Evolutionary conservation across 164 flowering plant genomes (phyloP).

Genomic region (Umbellularia californica): DNA sequence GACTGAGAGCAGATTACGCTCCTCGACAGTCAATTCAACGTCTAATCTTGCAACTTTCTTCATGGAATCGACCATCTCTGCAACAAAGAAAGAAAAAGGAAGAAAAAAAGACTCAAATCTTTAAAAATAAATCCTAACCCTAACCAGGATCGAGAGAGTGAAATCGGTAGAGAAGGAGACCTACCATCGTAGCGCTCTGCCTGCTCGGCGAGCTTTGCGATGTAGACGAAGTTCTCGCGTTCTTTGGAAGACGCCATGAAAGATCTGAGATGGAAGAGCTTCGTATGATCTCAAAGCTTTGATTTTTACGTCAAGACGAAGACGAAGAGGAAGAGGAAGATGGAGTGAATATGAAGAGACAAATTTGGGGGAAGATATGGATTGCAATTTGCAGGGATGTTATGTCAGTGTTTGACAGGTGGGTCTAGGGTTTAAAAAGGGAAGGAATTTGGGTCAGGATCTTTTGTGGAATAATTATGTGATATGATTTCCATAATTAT

Average conservation of each 20-base stretch:
- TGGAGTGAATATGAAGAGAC: background rate
- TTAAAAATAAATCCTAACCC: background rate
- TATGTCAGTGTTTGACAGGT: no score
- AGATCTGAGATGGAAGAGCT: conserved; percentile 4
- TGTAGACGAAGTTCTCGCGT: conserved; percentile 23
- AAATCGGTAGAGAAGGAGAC: background rate
- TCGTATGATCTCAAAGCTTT: background rate
- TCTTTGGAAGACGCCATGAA: conserved; percentile 20
- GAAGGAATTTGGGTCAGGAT: no score
- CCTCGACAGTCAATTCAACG: conserved; percentile 56
- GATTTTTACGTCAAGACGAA: background rate
- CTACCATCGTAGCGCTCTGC: conserved; percentile 30
- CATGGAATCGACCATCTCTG: conserved; percentile 72
- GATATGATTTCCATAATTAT: no score
- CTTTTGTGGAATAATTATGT: no score
- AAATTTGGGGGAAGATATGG: no score
- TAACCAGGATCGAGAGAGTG: background rate
- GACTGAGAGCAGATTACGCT: conserved; percentile 57
- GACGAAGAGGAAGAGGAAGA: background rate
- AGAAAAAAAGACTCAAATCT: background rate
- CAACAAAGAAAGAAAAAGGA: background rate
- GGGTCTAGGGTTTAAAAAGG: no score
- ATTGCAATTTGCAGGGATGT: no score
- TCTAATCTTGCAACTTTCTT: conserved; percentile 52
- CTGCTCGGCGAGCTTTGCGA: conserved; percentile 28